Conservation (phyloP, 2,329 filamentous ascomycete genomes). For the Apiospora marii region DNA sequence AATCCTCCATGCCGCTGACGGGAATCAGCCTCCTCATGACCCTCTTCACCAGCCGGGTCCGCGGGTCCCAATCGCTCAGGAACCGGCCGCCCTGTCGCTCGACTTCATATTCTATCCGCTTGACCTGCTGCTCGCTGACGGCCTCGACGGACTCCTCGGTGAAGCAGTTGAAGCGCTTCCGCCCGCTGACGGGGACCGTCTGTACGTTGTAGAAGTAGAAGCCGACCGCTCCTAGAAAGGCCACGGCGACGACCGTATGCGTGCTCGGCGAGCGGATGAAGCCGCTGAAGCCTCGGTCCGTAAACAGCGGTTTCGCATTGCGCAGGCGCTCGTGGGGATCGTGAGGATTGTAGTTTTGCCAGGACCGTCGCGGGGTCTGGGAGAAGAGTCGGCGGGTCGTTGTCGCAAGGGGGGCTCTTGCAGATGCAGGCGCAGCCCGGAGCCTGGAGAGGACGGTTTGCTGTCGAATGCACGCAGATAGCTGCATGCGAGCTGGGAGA, state of each 20-base stretch:
- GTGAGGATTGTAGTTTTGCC: conserved; percentile 21
- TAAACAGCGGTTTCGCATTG: conserved; percentile 49
- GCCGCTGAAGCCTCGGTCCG: conserved; percentile 42
- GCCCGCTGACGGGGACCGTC: conserved; percentile 75
- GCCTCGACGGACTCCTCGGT: conserved; percentile 61
- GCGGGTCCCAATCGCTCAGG: conserved; percentile 65
- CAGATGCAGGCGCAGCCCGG: not conserved
- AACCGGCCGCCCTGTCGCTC: conserved; percentile 61
- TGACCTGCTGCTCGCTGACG: conserved; percentile 62
- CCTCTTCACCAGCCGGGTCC: conserved; percentile 63
- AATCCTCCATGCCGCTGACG: conserved; percentile 65
- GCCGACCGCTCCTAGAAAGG: conserved; percentile 52
- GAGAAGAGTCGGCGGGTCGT: conserved; percentile 29
- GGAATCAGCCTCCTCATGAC: conserved; percentile 74
- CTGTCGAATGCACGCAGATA: not conserved
- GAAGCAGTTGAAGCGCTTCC: conserved; percentile 77
- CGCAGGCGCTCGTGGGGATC: conserved; percentile 37
- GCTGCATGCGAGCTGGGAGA: not conserved
- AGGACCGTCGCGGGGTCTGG: conserved; percentile 25
- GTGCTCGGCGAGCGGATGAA: conserved; percentile 47
- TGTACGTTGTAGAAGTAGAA: conserved; percentile 77
- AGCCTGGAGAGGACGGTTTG: not conserved
- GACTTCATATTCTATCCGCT: conserved; percentile 62
- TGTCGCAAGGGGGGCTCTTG: not conserved
- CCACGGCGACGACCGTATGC: conserved; percentile 49